A percentile compares a stretch with the other conserved stretches of the same genome.
Conservation (phyloP, 2,329 filamentous ascomycete species). For the Alternaria hordeiaustralica region DNA sequence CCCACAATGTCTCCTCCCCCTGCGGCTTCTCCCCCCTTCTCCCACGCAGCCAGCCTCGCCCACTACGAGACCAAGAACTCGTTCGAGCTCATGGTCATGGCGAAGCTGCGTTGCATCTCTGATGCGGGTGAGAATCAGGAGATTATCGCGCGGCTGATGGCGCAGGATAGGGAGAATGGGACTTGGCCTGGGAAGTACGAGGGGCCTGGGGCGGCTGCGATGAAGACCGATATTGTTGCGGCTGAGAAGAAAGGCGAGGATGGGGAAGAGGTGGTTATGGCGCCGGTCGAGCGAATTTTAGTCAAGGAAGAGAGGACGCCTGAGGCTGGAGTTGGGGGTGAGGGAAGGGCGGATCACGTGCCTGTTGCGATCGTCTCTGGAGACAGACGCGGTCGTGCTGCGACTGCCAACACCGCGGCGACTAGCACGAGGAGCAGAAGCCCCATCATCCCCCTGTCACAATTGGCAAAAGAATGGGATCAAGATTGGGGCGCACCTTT, state of each 20-base stretch:
- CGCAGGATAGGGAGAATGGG: not conserved
- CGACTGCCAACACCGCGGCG: not conserved
- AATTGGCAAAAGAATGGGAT: not conserved
- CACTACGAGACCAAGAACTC: not conserved
- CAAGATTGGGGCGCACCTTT: not conserved
- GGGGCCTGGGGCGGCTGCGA: not conserved
- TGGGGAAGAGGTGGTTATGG: not conserved
- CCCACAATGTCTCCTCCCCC: not conserved
- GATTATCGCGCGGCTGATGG: not conserved
- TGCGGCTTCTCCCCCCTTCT: not conserved
- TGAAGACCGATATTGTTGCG: too few species aligned
- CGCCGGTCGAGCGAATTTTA: not conserved
- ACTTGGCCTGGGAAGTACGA: not conserved
- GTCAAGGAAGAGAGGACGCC: not conserved
- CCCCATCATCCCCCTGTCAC: not conserved
- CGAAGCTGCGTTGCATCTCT: not conserved
- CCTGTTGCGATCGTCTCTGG: not conserved
- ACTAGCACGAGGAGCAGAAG: not conserved
- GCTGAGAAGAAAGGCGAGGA: too few species aligned
- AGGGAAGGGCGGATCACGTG: not conserved
- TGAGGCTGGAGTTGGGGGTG: not conserved
- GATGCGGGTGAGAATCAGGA: not conserved
- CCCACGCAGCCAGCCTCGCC: not conserved
- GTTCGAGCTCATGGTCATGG: not conserved
- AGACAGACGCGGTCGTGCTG: not conserved